A percentile compares a stretch with the other conserved stretches of the same genome.
These are phyloP conservation scores for Polytrichum commune DNA, from an alignment of 225 moss, liverwort and hornwort genomes.

Conservation along the genomic window DNA sequence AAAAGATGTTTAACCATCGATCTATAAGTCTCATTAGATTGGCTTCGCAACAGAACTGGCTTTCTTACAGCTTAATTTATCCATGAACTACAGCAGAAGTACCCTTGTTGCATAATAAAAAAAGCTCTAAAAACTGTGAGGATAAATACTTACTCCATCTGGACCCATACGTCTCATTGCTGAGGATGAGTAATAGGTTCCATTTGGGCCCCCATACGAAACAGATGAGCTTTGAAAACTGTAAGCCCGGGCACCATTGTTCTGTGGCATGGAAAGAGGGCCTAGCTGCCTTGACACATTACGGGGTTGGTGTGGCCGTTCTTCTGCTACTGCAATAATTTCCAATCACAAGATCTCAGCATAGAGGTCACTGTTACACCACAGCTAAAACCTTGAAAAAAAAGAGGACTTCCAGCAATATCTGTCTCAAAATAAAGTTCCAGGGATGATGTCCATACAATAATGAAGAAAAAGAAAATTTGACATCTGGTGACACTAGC, in stretches of 20 bases:
- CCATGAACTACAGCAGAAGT: conserved; percentile 2
- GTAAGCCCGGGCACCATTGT: conserved; percentile 30
- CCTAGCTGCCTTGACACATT: conserved; percentile 29
- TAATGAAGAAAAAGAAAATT: too few species aligned
- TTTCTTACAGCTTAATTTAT: not conserved
- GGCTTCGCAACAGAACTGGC: conserved; percentile 6
- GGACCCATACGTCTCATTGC: conserved; percentile 58
- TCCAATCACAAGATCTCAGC: too few species aligned
- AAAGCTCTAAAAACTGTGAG: not conserved
- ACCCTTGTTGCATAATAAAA: not conserved
- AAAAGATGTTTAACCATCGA: too few species aligned
- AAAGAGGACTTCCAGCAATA: too few species aligned
- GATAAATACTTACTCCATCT: conserved; percentile 38
- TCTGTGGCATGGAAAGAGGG: conserved; percentile 26
- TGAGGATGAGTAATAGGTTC: conserved; percentile 51
- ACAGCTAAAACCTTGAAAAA: too few species aligned
- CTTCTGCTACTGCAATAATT: conserved; percentile 30
- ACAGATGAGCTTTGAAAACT: conserved; percentile 65
- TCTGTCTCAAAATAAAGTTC: too few species aligned
- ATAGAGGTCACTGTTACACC: too few species aligned
- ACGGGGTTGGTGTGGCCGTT: conserved; percentile 20
- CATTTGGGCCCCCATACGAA: conserved; percentile 52
- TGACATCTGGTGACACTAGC: too few species aligned
- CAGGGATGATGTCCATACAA: too few species aligned
- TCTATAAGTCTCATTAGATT: too few species aligned